These are phyloP conservation scores for Lodderomyces pseudojiufengensis DNA, from an alignment of 1,139 yeast species.

Conservation along the genomic window DNA sequence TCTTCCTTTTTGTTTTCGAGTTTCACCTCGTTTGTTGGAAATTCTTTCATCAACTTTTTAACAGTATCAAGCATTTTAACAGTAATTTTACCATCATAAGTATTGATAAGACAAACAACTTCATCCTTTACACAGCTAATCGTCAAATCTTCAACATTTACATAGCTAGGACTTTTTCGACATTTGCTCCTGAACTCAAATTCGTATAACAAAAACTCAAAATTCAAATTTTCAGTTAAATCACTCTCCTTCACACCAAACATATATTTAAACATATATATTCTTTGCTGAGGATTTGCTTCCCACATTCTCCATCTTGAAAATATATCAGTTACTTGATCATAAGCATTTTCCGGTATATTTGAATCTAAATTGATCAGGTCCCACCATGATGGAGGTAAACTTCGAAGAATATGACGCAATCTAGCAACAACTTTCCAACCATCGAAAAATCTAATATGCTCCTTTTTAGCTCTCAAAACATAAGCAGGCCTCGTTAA, in stretches of 20 bases:
- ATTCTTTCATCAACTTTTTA: too few relatives aligned
- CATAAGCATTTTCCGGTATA: slow-evolving; percentile 53
- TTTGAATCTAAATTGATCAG: slow-evolving; percentile 23
- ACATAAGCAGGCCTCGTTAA: slow-evolving; percentile 85
- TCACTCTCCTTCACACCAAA: slow-evolving; percentile 20
- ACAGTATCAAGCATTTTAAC: too few relatives aligned
- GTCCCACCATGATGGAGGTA: slow-evolving; percentile 55
- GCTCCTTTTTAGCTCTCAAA: slow-evolving; percentile 65
- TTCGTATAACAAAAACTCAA: neutral
- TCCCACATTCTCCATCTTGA: slow-evolving; percentile 95
- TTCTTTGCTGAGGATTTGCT: slow-evolving; percentile 43
- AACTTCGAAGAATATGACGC: slow-evolving; percentile 61
- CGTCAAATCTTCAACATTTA: slow-evolving; percentile 12
- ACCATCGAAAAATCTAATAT: slow-evolving; percentile 74
- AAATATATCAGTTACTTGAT: slow-evolving; percentile 55
- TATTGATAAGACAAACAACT: too few relatives aligned
- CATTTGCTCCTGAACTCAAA: neutral
- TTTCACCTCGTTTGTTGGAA: too few relatives aligned
- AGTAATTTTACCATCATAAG: too few relatives aligned
- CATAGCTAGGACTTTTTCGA: slow-evolving; percentile 13
- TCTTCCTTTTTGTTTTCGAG: too few relatives aligned
- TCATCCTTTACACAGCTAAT: too few relatives aligned
- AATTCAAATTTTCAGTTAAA: slow-evolving; percentile 1
- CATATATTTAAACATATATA: slow-evolving; percentile 48
- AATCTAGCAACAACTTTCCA: slow-evolving; percentile 84